Base-by-base conservation (phyloP, 306 rosid species). In the Styphnolobium japonicum region DNA sequence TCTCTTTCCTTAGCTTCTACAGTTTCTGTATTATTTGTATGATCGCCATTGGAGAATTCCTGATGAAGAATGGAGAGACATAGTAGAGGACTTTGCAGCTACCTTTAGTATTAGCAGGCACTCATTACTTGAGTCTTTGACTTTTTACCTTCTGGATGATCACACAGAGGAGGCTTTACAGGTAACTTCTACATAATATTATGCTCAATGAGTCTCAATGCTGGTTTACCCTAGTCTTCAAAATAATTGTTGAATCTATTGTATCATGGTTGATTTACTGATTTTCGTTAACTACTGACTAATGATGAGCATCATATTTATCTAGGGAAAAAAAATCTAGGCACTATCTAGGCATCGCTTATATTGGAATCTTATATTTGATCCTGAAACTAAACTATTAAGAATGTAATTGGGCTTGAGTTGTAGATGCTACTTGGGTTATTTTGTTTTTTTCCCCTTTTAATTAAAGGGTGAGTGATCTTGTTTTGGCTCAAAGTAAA, bases 1-100 rank as follows among this genome's bases (percentile, higher is more conserved):
- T 52, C 81, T 33, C 5, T 77, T 86, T 81, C 91, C 96, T 90
- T 91, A 89, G 89, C 85, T 27, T 74, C 67, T 73, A 6, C 61
- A 96, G 99, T 88, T 96, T 87, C 91, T 96, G 22, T 96, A 96
- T 83, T 96, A 85, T 86, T 87, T 96, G 86, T 96, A 86, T 80
- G 99, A 96, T 85, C 92, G 97, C 40, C 92, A 93, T 84, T 93
- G 99, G 99, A 86, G 87, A 49, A 77, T 84, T 84, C 94, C 96
- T 14, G 98, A 96, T 72, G 91, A 90, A 73, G 80, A 80, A 66
- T 96, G 99, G 99, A 93, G 94, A 61, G 73, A 80, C 86, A 78
- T 89, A 48, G 27, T 96, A 21, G 98, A 91, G 55, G 98, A 96
- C 75, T 96, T 96, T 51, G 93, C 98, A 51, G 89, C 94, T 43